Base-by-base conservation (phyloP, 805 yeast genomes). In the Scheffersomyces amazonensis region DNA sequence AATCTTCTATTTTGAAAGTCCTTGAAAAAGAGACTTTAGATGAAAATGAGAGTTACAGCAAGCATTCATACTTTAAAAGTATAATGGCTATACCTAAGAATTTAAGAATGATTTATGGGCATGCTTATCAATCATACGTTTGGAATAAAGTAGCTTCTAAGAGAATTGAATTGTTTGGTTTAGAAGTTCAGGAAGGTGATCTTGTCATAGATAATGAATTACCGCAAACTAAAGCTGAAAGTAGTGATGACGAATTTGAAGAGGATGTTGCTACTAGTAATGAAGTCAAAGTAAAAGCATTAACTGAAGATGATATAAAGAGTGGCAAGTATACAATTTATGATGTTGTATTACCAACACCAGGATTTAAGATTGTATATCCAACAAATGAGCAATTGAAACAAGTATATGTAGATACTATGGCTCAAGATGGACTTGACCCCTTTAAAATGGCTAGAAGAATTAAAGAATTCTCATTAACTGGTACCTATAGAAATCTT, bases 111-210 rank as follows among this genome's bases (percentile, higher is more conserved):
- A 91, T 93, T 95, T 93, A 93, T 56, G 96, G 86, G 2, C 99
- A 93, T 62, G 96, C 99, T 3, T 95, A 95, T 60, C 99, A 93
- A 64, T 87, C 96, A 46, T 93, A 83, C 54, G 77, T 93, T 20
- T 95, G 99, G 99, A 95, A 95, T 56, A 58, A 73, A 36, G 95
- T 83, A 24, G 91, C 89, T 1, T 83, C 95, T 36, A 76, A 76
- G 48, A 74, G 99, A 54, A 69, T 88, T 31, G 78, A 77, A 50
- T 55, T 81, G 39, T 83, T 74, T 60, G 97, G 97, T 2, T 55
- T 76, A 44, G 58, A 72, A 19, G 77, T 85, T 24, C 83, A 85
- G 40, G 83, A 69, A 24, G 98, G 98, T 19, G 98, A 90, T 60
- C 69, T 90, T 48, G 88, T 90, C 3, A 43, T 73, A 36, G 60